Evolutionary conservation across 768 basidiomycete species (phyloP).

Genomic region (Termitomyces sp.): DNA sequence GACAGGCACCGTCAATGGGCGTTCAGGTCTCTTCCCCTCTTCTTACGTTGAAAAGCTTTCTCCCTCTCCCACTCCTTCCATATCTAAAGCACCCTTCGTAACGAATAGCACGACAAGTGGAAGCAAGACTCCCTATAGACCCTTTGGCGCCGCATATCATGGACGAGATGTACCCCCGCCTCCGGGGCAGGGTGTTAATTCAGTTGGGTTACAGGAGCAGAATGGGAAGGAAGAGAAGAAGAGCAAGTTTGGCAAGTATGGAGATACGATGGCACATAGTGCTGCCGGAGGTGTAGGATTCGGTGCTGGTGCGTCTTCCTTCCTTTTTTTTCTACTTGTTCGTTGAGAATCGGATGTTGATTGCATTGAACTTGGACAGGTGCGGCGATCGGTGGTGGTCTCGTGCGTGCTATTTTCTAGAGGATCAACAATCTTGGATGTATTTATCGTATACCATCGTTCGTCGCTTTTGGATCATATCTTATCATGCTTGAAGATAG

Average conservation of each 20-base stretch:
- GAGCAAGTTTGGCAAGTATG: constrained; percentile 53
- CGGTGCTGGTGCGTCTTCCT: constrained; percentile 56
- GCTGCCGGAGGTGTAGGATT: constrained; percentile 74
- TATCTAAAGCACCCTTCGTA: constrained; percentile 19
- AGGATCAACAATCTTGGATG: not conserved
- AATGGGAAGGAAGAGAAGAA: constrained; percentile 47
- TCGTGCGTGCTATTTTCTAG: constrained; percentile 2
- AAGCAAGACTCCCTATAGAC: constrained; percentile 32
- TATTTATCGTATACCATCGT: not conserved
- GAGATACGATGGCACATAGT: constrained; percentile 59
- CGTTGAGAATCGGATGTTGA: not conserved
- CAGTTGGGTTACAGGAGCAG: constrained; percentile 43
- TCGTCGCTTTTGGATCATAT: not conserved
- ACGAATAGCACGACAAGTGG: constrained; percentile 1
- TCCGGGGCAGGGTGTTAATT: constrained; percentile 31
- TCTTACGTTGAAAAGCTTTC: constrained; percentile 63
- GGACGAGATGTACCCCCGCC: constrained; percentile 37
- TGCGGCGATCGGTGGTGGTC: constrained; percentile 5
- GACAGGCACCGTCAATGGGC: constrained; percentile 63
- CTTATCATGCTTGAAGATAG: not conserved
- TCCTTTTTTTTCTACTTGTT: not conserved
- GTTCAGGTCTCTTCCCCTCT: constrained; percentile 75
- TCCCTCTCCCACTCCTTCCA: constrained; percentile 15
- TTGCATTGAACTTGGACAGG: not conserved
- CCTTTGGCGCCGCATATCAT: constrained; percentile 43